Evolutionary conservation across 345 rosid genomes (phyloP), one percentile per base, ranked within the genome.

Genomic region (Ceriops tagal): DNA sequence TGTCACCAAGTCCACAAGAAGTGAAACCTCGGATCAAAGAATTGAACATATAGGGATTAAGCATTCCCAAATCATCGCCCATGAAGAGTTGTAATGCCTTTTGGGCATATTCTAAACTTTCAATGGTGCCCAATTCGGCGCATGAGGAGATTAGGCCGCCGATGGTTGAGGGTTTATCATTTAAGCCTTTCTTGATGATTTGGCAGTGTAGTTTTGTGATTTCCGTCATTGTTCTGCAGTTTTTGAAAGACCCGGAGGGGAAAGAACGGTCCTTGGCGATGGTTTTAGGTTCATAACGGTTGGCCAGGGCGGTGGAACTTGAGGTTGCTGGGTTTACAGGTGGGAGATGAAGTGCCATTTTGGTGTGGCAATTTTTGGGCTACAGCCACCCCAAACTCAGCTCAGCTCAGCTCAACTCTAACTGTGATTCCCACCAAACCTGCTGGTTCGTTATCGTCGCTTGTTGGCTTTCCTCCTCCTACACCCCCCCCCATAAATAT

Each of bases 11-110:
- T 55, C 85, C 93, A 70, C 73, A 28, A 62, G 73, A 69, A 35
- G 88, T 75, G 46, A 74, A 86, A 3, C 89, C 88, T 73, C 88
- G 78, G 51, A 86, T 86, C 80, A 84, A 76, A 39, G 87, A 77
- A 73, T 85, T 88, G 79, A 79, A 83, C 82, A 80, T 74, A 69
- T 73, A 84, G 80, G 78, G 74, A 67, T 85, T 80, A 51, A 82
- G 75, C 13, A 11, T 66, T 24, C 71, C 69, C 53, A 71, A 78
- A 55, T 66, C 70, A 34, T 82, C 81, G 3, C 58, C 75, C 1
- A 65, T 67, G 31, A 74, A 86, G 64, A 61, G 19, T 62, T 84
- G 80, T 13, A 88, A 80, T 51, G 81, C 69, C 21, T 80, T 68
- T 59, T 70, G 81, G 2, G 93, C 90, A 62, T 81, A 85, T 51